Base-by-base conservation (phyloP, 2,329 filamentous ascomycete species). In the Drechslera avenae region DNA sequence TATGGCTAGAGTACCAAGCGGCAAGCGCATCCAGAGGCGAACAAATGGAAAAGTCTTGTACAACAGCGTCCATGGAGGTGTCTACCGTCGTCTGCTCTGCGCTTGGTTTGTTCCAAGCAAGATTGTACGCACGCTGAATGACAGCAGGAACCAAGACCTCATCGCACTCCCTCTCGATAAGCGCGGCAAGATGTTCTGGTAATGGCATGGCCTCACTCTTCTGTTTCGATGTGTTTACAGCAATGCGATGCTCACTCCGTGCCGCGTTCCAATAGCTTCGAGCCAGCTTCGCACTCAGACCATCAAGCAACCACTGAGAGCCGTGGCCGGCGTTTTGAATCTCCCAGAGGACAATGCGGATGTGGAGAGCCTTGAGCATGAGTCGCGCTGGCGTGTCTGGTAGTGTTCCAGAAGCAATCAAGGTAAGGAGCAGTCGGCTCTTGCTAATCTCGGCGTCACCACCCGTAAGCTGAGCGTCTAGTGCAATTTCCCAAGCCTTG, bases 361-460 rank as follows among this genome's bases (percentile, higher is more conserved):
- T 88, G 68, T 97, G 93, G 31, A 97, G 79, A 1, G 93, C 90
- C 73, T 96, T 95, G 49, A 96, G 83, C 90, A 97, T 96, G 46
- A 96, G 81, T 35, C 91, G 83, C 39, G 83, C 81, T 1, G 93
- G 91, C 1, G 90, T 94, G 52, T 90, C 86, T 9, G 92, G 91
- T 1, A 97, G 79, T 0, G 92, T 96, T 18, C 88, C 87, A 1
- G 92, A 95, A 7, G 92, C 91, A 65, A 97, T 86, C 19, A 97
- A 81, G 0, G 92, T 96, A 41, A 97, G 79, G 0, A 93, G 84
- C 26, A 97, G 80, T 41, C 93, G 86, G 72, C 90, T 91, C 73
- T 89, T 91, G 78, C 88, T 96, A 62, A 97, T 89, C 71, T 96
- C 90, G 7, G 87, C 83, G 73, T 97, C 93, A 12, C 93, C 92